Evolutionary conservation across 2,329 filamentous ascomycete genomes (phyloP).

Genomic region (Alternaria arbusti): DNA sequence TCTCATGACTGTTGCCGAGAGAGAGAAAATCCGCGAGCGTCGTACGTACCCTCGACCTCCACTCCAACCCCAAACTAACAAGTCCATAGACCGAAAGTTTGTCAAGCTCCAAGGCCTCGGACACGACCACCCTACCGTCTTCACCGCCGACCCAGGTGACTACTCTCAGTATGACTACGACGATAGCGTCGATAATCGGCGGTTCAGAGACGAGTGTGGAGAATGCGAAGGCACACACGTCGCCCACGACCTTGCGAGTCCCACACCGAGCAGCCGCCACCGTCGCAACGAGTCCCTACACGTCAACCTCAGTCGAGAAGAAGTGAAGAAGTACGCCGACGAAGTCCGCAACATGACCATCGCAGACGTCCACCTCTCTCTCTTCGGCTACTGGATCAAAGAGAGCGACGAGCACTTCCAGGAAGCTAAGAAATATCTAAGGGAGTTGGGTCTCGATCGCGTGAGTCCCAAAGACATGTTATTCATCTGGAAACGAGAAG

Average conservation of each 20-base stretch:
- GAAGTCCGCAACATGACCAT: constrained; percentile 35
- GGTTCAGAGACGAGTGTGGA: neutral
- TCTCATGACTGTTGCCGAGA: neutral
- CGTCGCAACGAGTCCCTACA: constrained; percentile 8
- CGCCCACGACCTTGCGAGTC: neutral
- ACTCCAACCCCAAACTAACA: neutral
- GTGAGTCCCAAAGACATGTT: constrained; percentile 11
- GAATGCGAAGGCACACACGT: neutral
- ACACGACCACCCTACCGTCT: neutral
- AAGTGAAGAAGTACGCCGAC: constrained; percentile 16
- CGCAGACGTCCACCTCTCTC: constrained; percentile 29
- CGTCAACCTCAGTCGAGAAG: constrained; percentile 12
- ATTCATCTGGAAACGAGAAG: neutral
- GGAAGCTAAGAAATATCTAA: constrained; percentile 29
- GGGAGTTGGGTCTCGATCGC: constrained; percentile 37
- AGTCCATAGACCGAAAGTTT: neutral
- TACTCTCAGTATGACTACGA: neutral
- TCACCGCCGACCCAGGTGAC: neutral
- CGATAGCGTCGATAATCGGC: neutral
- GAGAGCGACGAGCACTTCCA: constrained; percentile 28
- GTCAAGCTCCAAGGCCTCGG: neutral
- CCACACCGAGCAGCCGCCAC: neutral
- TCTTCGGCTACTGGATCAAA: constrained; percentile 36
- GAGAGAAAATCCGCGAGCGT: neutral
- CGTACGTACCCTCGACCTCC: neutral